Evolutionary conservation across 2,329 filamentous ascomycete species (phyloP).

Genomic region (Calycina herbarum): DNA sequence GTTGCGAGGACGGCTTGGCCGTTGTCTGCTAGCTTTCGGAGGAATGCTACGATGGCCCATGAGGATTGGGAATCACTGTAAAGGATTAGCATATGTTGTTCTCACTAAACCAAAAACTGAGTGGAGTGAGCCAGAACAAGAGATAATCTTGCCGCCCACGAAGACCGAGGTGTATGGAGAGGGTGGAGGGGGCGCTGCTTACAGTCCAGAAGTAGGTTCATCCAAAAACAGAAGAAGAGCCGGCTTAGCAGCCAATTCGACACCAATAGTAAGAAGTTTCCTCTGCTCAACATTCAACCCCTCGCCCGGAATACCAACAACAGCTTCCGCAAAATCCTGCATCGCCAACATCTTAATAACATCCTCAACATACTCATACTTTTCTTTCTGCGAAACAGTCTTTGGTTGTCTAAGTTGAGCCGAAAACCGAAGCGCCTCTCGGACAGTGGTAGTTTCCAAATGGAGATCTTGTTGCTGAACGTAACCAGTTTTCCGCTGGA

Average conservation of each 20-base stretch:
- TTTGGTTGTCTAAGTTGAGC: slow-evolving; percentile 84
- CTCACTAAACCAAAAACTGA: no score
- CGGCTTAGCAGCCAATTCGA: slow-evolving; percentile 93
- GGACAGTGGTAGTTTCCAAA: slow-evolving; percentile 78
- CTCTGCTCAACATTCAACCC: slow-evolving; percentile 73
- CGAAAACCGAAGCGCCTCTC: slow-evolving; percentile 81
- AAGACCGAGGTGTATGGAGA: no score
- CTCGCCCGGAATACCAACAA: slow-evolving; percentile 89
- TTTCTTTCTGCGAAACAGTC: slow-evolving; percentile 70
- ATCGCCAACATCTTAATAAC: slow-evolving; percentile 91
- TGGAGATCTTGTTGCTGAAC: slow-evolving; percentile 94
- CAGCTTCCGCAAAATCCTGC: slow-evolving; percentile 85
- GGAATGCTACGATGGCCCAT: slow-evolving; percentile 85
- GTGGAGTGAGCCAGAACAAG: no score
- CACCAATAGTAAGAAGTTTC: slow-evolving; percentile 85
- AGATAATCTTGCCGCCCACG: no score
- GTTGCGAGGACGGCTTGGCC: slow-evolving; percentile 93
- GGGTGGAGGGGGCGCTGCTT: no score
- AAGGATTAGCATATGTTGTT: no score
- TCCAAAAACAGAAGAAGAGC: slow-evolving; percentile 88
- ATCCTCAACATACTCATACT: slow-evolving; percentile 84
- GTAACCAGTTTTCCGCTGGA: slow-evolving; percentile 91
- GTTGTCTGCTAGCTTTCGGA: slow-evolving; percentile 85
- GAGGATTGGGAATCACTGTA: slow-evolving; percentile 78
- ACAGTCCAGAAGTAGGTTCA: slow-evolving; percentile 87